phyloP scores from a whole-genome alignment of 257 asterid genomes.

The Primulina eburnea region DNA sequence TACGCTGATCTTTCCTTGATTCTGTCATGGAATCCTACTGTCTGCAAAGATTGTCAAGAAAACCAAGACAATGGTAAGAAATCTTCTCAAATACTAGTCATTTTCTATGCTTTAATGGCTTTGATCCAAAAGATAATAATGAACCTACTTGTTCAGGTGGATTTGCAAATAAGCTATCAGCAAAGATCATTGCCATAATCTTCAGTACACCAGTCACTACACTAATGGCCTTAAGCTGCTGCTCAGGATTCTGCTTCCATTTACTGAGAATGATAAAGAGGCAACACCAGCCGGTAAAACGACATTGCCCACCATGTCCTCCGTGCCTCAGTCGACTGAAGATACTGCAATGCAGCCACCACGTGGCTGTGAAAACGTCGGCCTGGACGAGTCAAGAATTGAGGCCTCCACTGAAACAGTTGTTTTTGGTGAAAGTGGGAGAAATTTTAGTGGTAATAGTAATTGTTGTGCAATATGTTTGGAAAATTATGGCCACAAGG shows the following conservation, averaged over 20 bases:
- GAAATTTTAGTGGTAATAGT: background rate
- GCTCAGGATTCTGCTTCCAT: conserved; percentile 26
- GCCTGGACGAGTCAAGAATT: background rate
- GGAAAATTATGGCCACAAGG: background rate
- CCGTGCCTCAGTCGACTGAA: background rate
- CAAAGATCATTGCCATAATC: conserved; percentile 18
- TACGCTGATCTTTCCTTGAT: background rate
- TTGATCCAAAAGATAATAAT: background rate
- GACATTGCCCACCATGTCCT: background rate
- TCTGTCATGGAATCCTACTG: conserved; percentile 28
- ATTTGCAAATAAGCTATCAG: background rate
- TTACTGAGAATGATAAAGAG: conserved; percentile 12
- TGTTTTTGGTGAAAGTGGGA: background rate
- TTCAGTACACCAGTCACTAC: conserved; percentile 28
- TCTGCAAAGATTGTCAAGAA: conserved; percentile 22
- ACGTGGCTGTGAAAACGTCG: background rate
- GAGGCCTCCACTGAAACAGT: background rate
- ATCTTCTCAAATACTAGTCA: background rate
- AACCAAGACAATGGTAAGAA: conserved; percentile 16
- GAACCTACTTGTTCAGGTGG: conserved; percentile 10
- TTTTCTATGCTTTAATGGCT: background rate
- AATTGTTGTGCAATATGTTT: background rate
- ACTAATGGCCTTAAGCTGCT: conserved; percentile 25
- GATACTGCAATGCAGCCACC: background rate
- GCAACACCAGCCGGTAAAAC: background rate